phyloP scores from a whole-genome alignment of 2,329 filamentous ascomycete genomes.

The Ophiocordyceps australis region DNA sequence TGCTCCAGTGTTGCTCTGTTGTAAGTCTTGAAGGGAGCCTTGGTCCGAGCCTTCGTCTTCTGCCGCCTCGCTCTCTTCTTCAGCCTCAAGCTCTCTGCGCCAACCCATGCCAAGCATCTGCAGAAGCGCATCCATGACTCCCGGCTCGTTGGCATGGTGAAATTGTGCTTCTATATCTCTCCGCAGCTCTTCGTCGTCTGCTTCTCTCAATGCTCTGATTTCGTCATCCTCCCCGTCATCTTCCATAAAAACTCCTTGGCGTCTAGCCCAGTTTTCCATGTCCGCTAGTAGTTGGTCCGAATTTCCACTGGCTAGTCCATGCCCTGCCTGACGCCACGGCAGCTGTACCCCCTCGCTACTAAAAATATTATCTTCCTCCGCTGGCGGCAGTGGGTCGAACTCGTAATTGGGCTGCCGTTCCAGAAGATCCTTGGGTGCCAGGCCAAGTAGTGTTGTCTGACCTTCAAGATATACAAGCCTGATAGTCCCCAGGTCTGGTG shows the following conservation, averaged over 20 bases:
- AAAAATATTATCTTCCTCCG: constrained; percentile 33
- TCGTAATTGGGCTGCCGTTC: constrained; percentile 48
- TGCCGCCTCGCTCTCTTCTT: constrained; percentile 3
- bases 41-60: constrained; percentile 2
- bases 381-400: constrained; percentile 69
- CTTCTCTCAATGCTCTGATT: constrained; percentile 6
- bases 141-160: constrained; percentile 8
- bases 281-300: too few species aligned
- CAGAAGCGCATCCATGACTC: constrained; percentile 9
- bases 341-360: constrained; percentile 20
- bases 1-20: too few species aligned
- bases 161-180: constrained; percentile 12
- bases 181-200: constrained; percentile 13
- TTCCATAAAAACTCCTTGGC: constrained; percentile 4
- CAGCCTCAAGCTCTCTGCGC: constrained; percentile 1
- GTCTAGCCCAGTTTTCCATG: constrained; percentile 10
- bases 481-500: constrained; percentile 33
- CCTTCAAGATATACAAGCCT: constrained; percentile 68
- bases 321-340: constrained; percentile 18
- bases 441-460: constrained; percentile 48
- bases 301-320: too few species aligned
- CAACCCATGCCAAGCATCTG: constrained; percentile 8
- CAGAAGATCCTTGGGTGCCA: constrained; percentile 49
- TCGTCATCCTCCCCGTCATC: constrained; percentile 11
- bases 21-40: too few species aligned